These are phyloP conservation scores for Lepiota subincarnata DNA, from an alignment of 768 basidiomycete genomes.

Conservation along the genomic window DNA sequence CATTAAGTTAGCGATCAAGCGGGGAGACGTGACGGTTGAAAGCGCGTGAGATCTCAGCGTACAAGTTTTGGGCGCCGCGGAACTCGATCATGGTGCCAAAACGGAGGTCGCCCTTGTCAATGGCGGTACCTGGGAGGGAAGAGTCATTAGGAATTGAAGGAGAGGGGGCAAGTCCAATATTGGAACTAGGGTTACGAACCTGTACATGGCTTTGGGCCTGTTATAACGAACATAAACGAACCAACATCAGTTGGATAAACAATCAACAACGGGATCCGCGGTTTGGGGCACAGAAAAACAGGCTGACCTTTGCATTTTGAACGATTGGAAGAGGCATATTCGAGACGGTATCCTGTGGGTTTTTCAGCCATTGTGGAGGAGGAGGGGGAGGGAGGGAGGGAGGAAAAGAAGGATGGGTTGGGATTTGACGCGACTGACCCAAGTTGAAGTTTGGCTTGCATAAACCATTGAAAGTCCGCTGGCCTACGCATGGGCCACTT, in stretches of 20 bases:
- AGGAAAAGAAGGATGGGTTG: slow-evolving; percentile 23
- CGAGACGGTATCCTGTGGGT: slow-evolving; percentile 69
- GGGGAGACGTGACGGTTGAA: neutral
- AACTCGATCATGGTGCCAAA: slow-evolving; percentile 75
- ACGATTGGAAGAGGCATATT: slow-evolving; percentile 65
- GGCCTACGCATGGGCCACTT: slow-evolving; percentile 40
- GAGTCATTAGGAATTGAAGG: slow-evolving; percentile 14
- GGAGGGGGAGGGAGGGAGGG: slow-evolving; percentile 18
- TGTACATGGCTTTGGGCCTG: slow-evolving; percentile 74
- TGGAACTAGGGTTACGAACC: slow-evolving; percentile 38
- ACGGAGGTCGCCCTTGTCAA: slow-evolving; percentile 70
- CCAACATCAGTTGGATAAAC: slow-evolving; percentile 17
- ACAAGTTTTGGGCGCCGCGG: slow-evolving; percentile 67
- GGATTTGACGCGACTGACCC: slow-evolving; percentile 26
- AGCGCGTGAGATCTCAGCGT: slow-evolving; percentile 20
- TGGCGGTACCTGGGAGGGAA: slow-evolving; percentile 51
- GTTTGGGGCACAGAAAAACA: slow-evolving; percentile 19
- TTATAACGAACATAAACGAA: slow-evolving; percentile 9
- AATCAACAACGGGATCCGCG: slow-evolving; percentile 21
- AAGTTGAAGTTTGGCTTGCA: slow-evolving; percentile 25
- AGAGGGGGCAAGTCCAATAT: neutral
- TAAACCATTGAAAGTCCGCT: slow-evolving; percentile 44
- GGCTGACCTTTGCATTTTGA: slow-evolving; percentile 76
- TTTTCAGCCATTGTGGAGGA: slow-evolving; percentile 39
- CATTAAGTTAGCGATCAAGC: neutral